Percentiles rank a stretch among this genome's conserved stretches.
Conservation (phyloP, 176 grass and related monocot genomes). For the Aegilops sharonensis region DNA sequence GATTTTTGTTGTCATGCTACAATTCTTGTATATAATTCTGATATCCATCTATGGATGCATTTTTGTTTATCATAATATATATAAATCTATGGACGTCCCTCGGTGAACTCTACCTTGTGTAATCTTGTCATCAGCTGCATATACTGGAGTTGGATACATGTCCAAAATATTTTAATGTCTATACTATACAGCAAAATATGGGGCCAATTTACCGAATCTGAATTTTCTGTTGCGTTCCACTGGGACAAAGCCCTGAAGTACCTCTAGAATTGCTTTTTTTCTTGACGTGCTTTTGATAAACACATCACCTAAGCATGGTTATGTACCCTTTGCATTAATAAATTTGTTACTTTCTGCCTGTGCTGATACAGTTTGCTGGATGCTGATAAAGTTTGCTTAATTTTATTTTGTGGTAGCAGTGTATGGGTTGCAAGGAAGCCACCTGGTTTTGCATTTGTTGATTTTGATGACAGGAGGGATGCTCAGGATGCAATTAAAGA, state of each 20-base stretch:
- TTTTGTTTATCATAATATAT: not conserved
- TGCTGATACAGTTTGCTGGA: not conserved
- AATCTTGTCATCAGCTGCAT: not conserved
- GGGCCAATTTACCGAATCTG: not conserved
- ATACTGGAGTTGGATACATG: not conserved
- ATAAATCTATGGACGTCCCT: not conserved
- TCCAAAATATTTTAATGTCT: not conserved
- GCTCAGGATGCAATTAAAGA: constrained; percentile 88
- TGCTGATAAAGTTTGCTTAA: not conserved
- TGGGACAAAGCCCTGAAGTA: not conserved
- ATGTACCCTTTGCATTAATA: not conserved
- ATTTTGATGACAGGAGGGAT: constrained; percentile 92
- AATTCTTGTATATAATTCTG: not conserved
- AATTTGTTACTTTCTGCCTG: not conserved
- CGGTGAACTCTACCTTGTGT: not conserved
- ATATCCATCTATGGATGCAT: not conserved
- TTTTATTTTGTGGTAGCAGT: constrained; percentile 43
- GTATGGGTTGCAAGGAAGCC: constrained; percentile 94
- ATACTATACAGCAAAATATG: too few species aligned
- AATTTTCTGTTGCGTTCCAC: not conserved
- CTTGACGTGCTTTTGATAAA: not conserved
- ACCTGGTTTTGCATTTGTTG: constrained; percentile 92
- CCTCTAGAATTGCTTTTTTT: not conserved
- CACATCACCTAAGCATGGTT: not conserved
- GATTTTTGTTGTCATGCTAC: not conserved